These are phyloP conservation scores for Peronospora destructor DNA, from an alignment of 352 stramenopile species.

Conservation along the genomic window DNA sequence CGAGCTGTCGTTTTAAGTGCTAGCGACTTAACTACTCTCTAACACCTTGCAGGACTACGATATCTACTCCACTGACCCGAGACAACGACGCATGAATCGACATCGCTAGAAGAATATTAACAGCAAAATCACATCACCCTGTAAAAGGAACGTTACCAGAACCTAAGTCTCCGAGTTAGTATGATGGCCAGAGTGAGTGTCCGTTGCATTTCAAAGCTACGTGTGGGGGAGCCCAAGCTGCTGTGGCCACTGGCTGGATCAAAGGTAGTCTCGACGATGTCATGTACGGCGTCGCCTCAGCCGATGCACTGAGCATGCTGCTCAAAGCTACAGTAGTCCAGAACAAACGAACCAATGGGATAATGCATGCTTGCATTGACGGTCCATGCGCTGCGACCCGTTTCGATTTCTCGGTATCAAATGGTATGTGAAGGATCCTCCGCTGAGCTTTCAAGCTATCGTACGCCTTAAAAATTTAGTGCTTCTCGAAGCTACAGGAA, in stretches of 20 bases:
- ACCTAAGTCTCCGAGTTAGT: slow-evolving; percentile 18
- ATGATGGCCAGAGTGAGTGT: slow-evolving; percentile 39
- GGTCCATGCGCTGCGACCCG: slow-evolving; percentile 22
- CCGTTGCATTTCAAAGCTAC: slow-evolving; percentile 15
- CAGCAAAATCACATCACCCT: too few species aligned
- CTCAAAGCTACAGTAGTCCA: slow-evolving; percentile 34
- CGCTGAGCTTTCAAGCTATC: slow-evolving; percentile 21
- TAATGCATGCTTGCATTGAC: slow-evolving; percentile 26
- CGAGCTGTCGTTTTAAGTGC: too few species aligned
- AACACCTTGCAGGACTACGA: too few species aligned
- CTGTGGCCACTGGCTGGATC: slow-evolving; percentile 36
- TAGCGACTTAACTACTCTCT: too few species aligned
- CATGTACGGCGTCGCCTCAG: slow-evolving; percentile 56
- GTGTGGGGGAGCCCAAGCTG: slow-evolving; percentile 36
- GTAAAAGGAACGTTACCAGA: slow-evolving; percentile 31
- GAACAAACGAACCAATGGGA: slow-evolving; percentile 23
- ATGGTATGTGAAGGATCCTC: slow-evolving; percentile 28
- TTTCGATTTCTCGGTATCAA: slow-evolving; percentile 32
- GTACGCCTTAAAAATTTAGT: slow-evolving; percentile 28
- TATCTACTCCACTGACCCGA: too few species aligned
- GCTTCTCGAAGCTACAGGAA: slow-evolving; percentile 31
- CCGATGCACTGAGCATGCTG: slow-evolving; percentile 39
- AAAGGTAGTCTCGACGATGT: slow-evolving; percentile 43
- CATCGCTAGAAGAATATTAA: too few species aligned
- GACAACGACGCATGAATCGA: too few species aligned